A percentile compares a stretch with the other conserved stretches of the same genome.
phyloP scores from a whole-genome alignment of 805 yeast species.

The Schwanniomyces sp. region DNA sequence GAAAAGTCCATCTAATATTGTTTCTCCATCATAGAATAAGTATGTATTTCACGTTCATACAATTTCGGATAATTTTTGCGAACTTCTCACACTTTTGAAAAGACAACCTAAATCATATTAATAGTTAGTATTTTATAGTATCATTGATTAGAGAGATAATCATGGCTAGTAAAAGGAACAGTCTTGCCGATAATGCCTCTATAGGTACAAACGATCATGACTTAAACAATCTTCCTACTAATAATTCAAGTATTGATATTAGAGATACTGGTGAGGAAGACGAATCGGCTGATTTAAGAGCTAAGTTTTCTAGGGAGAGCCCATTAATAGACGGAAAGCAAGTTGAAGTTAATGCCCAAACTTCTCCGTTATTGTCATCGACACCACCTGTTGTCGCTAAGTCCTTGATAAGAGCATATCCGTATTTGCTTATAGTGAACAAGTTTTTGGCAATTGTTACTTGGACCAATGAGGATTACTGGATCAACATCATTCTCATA shows the following conservation, averaged over 20 bases:
- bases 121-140: neutral
- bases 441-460: slow-evolving; percentile 70
- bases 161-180: neutral
- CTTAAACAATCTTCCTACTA: neutral
- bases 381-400: slow-evolving; percentile 92
- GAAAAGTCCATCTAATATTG: slow-evolving; percentile 46
- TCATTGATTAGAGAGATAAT: neutral
- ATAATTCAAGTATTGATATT: slow-evolving; percentile 3
- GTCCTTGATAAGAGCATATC: slow-evolving; percentile 79
- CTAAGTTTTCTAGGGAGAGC: slow-evolving; percentile 19
- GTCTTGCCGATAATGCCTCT: neutral
- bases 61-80: neutral
- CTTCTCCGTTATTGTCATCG: slow-evolving; percentile 80
- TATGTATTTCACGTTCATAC: neutral
- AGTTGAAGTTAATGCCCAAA: slow-evolving; percentile 35
- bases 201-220: neutral
- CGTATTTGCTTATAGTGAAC: slow-evolving; percentile 75
- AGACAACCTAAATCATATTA: neutral
- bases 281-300: slow-evolving; percentile 22
- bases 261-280: slow-evolving; percentile 8
- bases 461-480: slow-evolving; percentile 87
- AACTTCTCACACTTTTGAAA: neutral
- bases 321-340: slow-evolving; percentile 6
- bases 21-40: neutral
- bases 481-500: slow-evolving; percentile 68